phyloP scores from a whole-genome alignment of 352 stramenopile genomes.

The Phytophthora citrophthora region DNA sequence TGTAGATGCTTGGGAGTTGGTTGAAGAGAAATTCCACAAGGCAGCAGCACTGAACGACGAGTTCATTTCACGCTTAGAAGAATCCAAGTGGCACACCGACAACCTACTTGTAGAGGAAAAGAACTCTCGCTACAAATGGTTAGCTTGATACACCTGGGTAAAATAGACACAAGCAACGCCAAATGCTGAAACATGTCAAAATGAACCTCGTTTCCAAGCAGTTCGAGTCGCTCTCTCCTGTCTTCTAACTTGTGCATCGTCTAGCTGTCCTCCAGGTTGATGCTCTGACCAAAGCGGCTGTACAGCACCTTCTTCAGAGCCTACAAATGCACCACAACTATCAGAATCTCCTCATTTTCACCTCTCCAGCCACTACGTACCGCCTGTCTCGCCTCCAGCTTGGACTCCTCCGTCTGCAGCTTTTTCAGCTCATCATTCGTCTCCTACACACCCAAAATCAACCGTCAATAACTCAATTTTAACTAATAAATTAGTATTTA shows the following conservation, averaged over 20 bases:
- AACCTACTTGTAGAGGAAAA: slow-evolving; percentile 72
- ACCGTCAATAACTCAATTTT: background rate
- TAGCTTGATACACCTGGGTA: slow-evolving; percentile 16
- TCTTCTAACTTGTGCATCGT: background rate
- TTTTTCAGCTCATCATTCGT: slow-evolving; percentile 83
- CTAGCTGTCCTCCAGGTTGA: slow-evolving; percentile 96
- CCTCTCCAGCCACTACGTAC: slow-evolving; percentile 37
- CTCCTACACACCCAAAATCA: slow-evolving; percentile 34
- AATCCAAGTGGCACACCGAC: slow-evolving; percentile 63
- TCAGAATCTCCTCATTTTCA: background rate
- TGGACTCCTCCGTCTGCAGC: slow-evolving; percentile 86
- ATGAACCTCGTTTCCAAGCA: slow-evolving; percentile 14
- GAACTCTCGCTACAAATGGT: slow-evolving; percentile 66
- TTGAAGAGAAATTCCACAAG: slow-evolving; percentile 40
- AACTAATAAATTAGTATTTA: background rate
- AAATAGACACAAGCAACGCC: slow-evolving; percentile 8
- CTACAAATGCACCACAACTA: slow-evolving; percentile 16
- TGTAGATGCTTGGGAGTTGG: slow-evolving; percentile 26
- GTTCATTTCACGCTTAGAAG: slow-evolving; percentile 46
- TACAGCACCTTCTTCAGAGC: slow-evolving; percentile 96
- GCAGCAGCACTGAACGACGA: slow-evolving; percentile 32
- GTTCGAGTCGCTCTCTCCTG: background rate
- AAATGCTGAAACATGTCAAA: slow-evolving; percentile 7
- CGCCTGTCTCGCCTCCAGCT: slow-evolving; percentile 90
- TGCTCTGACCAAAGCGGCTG: slow-evolving; percentile 95